phyloP scores from a whole-genome alignment of 306 rosid genomes.

The Prunus kanzakura region DNA sequence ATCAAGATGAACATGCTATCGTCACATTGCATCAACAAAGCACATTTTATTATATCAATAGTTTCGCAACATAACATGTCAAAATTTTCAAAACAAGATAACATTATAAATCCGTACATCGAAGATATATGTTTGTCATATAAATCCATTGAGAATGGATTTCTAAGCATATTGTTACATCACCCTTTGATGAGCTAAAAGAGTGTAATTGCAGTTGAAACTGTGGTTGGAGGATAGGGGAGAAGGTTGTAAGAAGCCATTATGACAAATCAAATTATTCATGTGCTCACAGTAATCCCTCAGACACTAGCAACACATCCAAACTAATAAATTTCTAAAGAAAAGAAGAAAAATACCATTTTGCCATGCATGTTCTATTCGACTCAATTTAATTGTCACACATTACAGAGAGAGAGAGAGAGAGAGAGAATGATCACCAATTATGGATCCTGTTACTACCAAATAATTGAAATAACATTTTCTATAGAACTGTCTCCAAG shows the following conservation, averaged over 20 bases:
- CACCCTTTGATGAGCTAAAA: neutral
- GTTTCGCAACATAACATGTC: neutral
- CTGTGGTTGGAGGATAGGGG: neutral
- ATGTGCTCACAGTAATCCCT: neutral
- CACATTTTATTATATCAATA: neutral
- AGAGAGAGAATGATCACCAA: conserved; percentile 10
- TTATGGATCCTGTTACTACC: neutral
- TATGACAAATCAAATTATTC: conserved; percentile 4
- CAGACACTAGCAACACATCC: neutral
- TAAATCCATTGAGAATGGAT: neutral
- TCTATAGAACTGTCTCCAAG: conserved; percentile 4
- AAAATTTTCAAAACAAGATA: neutral
- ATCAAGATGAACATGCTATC: no score
- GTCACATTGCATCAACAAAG: no score
- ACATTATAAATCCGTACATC: no score
- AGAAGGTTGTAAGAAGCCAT: neutral
- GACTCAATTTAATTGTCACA: neutral
- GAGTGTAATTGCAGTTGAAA: neutral
- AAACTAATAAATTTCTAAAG: neutral
- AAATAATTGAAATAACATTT: neutral
- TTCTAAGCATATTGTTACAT: neutral
- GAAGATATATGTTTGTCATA: neutral
- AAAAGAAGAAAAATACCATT: neutral
- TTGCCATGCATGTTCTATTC: conserved; percentile 7
- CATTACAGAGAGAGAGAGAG: neutral